Evolutionary conservation across 306 rosid genomes (phyloP).

Genomic region (Senna siamea): DNA sequence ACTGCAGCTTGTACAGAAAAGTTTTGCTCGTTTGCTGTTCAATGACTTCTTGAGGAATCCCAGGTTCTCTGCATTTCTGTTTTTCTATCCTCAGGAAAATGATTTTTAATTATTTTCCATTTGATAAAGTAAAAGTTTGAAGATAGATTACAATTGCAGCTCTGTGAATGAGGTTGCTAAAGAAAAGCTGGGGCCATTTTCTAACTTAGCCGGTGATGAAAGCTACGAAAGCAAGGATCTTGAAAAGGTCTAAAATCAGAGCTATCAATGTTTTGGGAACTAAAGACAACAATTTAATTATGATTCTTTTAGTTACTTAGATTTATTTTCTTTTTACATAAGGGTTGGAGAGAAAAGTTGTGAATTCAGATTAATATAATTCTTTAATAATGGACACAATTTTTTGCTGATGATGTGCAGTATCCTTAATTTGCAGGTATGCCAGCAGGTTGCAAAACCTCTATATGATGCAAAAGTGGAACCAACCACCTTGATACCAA

Average conservation of each 20-base stretch:
- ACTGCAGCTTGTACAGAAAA: slow-evolving; percentile 87
- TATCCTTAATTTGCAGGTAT: slow-evolving; percentile 51
- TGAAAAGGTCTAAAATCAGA: slow-evolving; percentile 58
- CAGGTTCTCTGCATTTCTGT: slow-evolving; percentile 55
- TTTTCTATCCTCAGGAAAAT: no score
- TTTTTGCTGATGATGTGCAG: slow-evolving; percentile 30
- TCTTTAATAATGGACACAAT: slow-evolving; percentile 21
- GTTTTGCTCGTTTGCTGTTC: slow-evolving; percentile 85
- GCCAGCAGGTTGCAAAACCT: slow-evolving; percentile 78
- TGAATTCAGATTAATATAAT: slow-evolving; percentile 12
- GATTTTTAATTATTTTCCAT: no score
- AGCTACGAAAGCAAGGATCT: slow-evolving; percentile 85
- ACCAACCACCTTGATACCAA: slow-evolving; percentile 80
- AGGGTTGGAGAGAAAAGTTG: slow-evolving; percentile 1
- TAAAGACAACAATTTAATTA: not conserved
- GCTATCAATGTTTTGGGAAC: slow-evolving; percentile 7
- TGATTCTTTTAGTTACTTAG: slow-evolving; percentile 2
- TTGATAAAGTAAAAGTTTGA: slow-evolving; percentile 17
- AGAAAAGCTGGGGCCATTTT: slow-evolving; percentile 73
- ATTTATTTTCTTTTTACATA: slow-evolving; percentile 1
- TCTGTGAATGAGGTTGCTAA: slow-evolving; percentile 62
- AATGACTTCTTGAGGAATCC: slow-evolving; percentile 67
- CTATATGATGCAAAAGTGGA: slow-evolving; percentile 76
- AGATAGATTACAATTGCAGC: slow-evolving; percentile 50
- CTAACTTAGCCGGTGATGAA: slow-evolving; percentile 63